These are phyloP conservation scores for Claviceps arundinis DNA, from an alignment of 2,329 filamentous ascomycete species.

Conservation along the genomic window DNA sequence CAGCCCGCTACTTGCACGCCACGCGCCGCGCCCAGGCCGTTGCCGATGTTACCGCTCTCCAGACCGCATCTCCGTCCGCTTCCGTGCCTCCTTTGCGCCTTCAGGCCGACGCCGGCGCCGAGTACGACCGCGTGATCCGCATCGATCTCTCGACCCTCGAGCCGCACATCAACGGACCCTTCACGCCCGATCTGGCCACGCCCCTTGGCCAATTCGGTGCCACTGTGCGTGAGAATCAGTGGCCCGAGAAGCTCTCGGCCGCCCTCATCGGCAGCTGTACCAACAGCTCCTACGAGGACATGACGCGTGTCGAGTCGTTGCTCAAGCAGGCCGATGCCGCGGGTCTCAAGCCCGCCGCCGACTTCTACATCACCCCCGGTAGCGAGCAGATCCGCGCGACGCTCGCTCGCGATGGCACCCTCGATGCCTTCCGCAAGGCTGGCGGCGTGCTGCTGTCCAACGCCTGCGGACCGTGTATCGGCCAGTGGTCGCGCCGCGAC, in stretches of 20 bases:
- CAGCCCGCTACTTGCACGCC: constrained; percentile 72
- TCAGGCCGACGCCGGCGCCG: constrained; percentile 51
- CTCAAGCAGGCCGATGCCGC: constrained; percentile 82
- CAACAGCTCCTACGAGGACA: constrained; percentile 97
- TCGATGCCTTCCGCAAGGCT: constrained; percentile 72
- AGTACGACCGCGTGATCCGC: constrained; percentile 83
- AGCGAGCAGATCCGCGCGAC: constrained; percentile 96
- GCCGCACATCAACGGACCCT: constrained; percentile 93
- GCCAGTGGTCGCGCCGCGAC: constrained; percentile 90
- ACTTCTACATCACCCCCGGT: constrained; percentile 93
- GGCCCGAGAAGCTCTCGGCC: constrained; percentile 84
- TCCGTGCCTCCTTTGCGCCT: constrained; percentile 30
- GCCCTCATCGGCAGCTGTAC: constrained; percentile 96
- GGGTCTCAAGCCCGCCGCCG: constrained; percentile 77
- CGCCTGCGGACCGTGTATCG: constrained; percentile 87
- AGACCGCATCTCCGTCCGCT: constrained; percentile 50
- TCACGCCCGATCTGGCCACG: constrained; percentile 89
- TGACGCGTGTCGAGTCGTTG: constrained; percentile 87
- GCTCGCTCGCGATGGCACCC: constrained; percentile 74
- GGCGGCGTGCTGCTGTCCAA: constrained; percentile 88
- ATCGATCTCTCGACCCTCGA: constrained; percentile 86
- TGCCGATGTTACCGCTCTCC: constrained; percentile 49
- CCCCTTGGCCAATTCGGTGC: constrained; percentile 83
- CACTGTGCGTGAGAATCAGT: constrained; percentile 69
- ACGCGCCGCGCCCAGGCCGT: constrained; percentile 59